A percentile compares a stretch with the other conserved stretches of the same genome.
phyloP scores from a whole-genome alignment of 805 yeast species.

The Candida insectalens region DNA sequence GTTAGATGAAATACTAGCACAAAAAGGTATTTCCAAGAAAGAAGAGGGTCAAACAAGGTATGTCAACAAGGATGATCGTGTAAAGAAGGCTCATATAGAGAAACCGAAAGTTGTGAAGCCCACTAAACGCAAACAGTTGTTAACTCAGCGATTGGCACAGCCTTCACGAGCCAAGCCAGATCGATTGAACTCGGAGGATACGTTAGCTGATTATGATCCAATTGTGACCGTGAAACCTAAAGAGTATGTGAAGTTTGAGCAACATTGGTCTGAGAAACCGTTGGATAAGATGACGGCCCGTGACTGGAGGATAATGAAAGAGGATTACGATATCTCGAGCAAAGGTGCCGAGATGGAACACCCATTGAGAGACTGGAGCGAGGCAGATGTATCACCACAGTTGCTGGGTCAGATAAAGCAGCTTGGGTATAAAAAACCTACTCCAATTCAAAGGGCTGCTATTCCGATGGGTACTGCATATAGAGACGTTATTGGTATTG shows the following conservation, averaged over 20 bases:
- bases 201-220: slow-evolving; percentile 36
- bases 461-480: slow-evolving; percentile 57
- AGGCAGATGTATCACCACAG: slow-evolving; percentile 38
- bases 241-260: slow-evolving; percentile 1
- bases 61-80: neutral
- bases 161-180: too few relatives aligned
- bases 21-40: slow-evolving; percentile 21
- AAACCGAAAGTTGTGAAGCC: neutral
- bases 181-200: slow-evolving; percentile 71
- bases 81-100: too few relatives aligned
- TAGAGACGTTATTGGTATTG: slow-evolving; percentile 77
- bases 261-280: slow-evolving; percentile 67
- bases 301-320: slow-evolving; percentile 85
- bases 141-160: too few relatives aligned
- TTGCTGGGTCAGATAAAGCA: slow-evolving; percentile 28
- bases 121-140: neutral
- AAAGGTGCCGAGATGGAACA: slow-evolving; percentile 39
- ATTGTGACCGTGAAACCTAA: slow-evolving; percentile 16
- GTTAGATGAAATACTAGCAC: slow-evolving; percentile 25
- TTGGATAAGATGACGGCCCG: slow-evolving; percentile 59
- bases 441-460: slow-evolving; percentile 87
- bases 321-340: slow-evolving; percentile 60
- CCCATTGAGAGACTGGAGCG: slow-evolving; percentile 73
- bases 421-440: slow-evolving; percentile 52
- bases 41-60: slow-evolving; percentile 4